These are phyloP conservation scores for Linderniella brevidens DNA, from an alignment of 257 asterid genomes.

Conservation along the genomic window DNA sequence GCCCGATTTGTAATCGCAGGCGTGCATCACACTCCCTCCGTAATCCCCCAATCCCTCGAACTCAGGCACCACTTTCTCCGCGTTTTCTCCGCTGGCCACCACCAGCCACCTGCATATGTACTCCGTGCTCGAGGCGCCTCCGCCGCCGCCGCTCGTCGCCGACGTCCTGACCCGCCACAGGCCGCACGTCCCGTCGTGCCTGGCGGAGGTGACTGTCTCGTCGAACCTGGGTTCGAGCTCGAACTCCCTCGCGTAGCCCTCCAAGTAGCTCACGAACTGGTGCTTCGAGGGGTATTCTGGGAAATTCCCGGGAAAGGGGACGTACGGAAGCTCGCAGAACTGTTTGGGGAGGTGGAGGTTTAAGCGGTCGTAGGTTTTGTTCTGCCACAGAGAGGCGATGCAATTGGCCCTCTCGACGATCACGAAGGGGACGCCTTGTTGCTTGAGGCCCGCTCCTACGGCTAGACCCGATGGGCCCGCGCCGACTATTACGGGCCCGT, in stretches of 20 bases:
- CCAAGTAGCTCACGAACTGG: constrained; percentile 66
- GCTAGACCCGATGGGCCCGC: constrained; percentile 93
- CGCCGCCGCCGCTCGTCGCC: constrained; percentile 14
- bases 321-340: constrained; percentile 63
- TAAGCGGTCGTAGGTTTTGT: constrained; percentile 71
- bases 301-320: constrained; percentile 47
- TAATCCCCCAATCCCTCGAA: constrained; percentile 43
- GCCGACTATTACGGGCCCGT: constrained; percentile 83
- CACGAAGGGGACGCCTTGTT: constrained; percentile 71
- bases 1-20: constrained; percentile 77
- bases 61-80: constrained; percentile 65
- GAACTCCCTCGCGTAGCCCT: constrained; percentile 38
- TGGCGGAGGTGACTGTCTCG: constrained; percentile 47
- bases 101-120: constrained; percentile 80
- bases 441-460: constrained; percentile 64
- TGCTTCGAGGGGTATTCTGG: constrained; percentile 63
- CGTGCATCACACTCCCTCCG: constrained; percentile 48
- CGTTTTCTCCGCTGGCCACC: constrained; percentile 87
- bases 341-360: constrained; percentile 78
- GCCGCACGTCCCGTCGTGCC: constrained; percentile 52
- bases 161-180: constrained; percentile 54
- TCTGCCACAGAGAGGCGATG: constrained; percentile 89
- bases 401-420: constrained; percentile 67
- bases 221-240: constrained; percentile 51
- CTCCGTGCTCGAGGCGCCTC: too few relatives aligned